Evolutionary conservation across 2,329 filamentous ascomycete species (phyloP).

Genomic region (Fusarium euwallaceae): DNA sequence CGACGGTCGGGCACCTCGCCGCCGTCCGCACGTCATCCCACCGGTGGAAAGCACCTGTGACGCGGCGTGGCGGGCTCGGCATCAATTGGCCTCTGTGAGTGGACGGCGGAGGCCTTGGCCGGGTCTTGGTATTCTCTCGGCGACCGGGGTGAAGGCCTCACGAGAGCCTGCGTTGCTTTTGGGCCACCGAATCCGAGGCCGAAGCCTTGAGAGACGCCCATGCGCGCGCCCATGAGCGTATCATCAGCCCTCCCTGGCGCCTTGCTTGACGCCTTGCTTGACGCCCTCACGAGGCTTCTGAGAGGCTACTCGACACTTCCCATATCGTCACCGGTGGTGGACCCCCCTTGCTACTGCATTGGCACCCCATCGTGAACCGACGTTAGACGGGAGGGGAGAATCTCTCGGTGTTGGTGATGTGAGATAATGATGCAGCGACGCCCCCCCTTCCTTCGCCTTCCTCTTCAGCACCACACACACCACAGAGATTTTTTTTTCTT

Average conservation of each 20-base stretch:
- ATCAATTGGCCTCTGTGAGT: conserved; percentile 38
- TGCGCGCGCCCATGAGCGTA: conserved; percentile 23
- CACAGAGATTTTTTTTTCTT: conserved; percentile 15
- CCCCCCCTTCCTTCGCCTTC: conserved; percentile 23
- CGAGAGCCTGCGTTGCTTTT: conserved; percentile 32
- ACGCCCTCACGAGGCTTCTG: conserved; percentile 24
- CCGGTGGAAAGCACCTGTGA: conserved; percentile 39
- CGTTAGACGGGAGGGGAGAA: conserved; percentile 33
- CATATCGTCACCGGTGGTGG: conserved; percentile 36
- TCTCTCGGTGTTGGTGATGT: conserved; percentile 11
- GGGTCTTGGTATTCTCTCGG: conserved; percentile 41
- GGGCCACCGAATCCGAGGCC: conserved; percentile 30
- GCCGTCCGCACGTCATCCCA: conserved; percentile 41
- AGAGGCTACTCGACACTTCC: conserved; percentile 26
- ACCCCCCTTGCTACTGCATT: conserved; percentile 23
- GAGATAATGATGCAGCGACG: conserved; percentile 4
- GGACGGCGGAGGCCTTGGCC: conserved; percentile 23
- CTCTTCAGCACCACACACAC: conserved; percentile 20
- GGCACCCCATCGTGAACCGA: conserved; percentile 38
- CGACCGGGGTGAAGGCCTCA: conserved; percentile 25
- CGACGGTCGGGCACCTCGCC: conserved; percentile 23
- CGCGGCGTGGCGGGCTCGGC: conserved; percentile 46
- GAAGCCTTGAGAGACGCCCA: conserved; percentile 37
- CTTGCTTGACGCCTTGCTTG: conserved; percentile 28
- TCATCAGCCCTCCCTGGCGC: conserved; percentile 27